These are phyloP conservation scores for Trifolium dubium DNA, from an alignment of 306 rosid species.

Conservation along the genomic window DNA sequence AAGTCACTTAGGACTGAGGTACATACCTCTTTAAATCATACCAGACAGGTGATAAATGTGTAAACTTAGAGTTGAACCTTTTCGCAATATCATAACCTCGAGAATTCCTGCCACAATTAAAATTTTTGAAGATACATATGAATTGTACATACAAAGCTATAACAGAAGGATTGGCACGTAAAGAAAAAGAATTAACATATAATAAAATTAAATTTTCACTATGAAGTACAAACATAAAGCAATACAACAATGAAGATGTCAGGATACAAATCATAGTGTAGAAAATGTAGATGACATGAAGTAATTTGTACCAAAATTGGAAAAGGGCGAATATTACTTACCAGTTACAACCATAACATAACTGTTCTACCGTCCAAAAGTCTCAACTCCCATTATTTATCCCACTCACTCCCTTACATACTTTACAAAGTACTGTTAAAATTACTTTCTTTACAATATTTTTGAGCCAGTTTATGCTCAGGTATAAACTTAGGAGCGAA, in stretches of 20 bases:
- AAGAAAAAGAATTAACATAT: slow-evolving; percentile 4
- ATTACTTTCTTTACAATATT: not conserved
- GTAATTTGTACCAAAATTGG: not conserved
- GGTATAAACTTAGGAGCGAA: not conserved
- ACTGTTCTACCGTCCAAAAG: not conserved
- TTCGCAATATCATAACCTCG: slow-evolving; percentile 86
- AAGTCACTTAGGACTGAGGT: slow-evolving; percentile 18
- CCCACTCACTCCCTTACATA: not conserved
- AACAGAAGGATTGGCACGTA: not conserved
- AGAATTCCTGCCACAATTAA: slow-evolving; percentile 78
- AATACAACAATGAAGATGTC: slow-evolving; percentile 10
- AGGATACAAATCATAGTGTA: not conserved
- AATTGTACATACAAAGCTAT: slow-evolving; percentile 5
- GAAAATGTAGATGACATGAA: not conserved
- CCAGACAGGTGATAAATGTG: slow-evolving; percentile 97
- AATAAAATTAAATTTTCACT: slow-evolving; percentile 7
- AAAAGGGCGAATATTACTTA: not conserved
- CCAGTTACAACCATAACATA: not conserved
- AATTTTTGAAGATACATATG: not conserved
- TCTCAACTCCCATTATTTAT: not conserved
- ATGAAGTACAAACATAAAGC: slow-evolving; percentile 17
- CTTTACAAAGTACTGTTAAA: not conserved
- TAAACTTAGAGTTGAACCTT: slow-evolving; percentile 82
- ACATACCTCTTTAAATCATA: slow-evolving; percentile 89
- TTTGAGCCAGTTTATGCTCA: not conserved